Evolutionary conservation across 306 rosid genomes (phyloP).

Genomic region (Cyamopsis tetragonoloba): DNA sequence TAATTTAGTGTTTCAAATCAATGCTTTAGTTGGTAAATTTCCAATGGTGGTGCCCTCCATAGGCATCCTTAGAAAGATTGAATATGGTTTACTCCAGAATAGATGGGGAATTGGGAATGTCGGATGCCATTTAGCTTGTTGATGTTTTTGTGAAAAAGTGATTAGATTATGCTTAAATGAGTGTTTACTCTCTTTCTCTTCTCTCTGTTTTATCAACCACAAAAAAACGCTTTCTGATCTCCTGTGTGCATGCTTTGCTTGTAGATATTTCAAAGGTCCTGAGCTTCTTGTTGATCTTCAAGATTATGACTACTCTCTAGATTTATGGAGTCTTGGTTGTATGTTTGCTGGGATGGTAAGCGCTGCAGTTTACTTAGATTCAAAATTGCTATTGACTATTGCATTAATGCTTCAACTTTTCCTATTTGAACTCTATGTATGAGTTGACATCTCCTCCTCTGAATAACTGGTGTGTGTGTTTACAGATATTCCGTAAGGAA

Average conservation of each 20-base stretch:
- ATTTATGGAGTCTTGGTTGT: constrained; percentile 95
- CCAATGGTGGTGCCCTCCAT: background rate
- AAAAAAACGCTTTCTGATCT: background rate
- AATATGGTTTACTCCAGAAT: constrained; percentile 6
- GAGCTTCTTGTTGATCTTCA: constrained; percentile 97
- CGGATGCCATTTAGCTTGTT: background rate
- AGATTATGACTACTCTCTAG: constrained; percentile 91
- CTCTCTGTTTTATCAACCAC: background rate
- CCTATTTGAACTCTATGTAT: constrained; percentile 10
- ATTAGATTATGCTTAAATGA: background rate
- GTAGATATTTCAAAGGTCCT: constrained; percentile 94
- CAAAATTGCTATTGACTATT: background rate
- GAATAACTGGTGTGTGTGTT: constrained; percentile 40
- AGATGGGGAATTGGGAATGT: too few relatives aligned
- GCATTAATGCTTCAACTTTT: background rate
- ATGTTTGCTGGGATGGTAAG: constrained; percentile 98
- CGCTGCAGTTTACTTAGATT: background rate
- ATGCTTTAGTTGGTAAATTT: background rate
- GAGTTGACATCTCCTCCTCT: constrained; percentile 24
- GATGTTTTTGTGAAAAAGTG: background rate
- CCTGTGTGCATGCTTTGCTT: constrained; percentile 10
- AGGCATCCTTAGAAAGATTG: background rate
- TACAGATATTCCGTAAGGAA: constrained; percentile 92
- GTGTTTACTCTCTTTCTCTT: background rate
- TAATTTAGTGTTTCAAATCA: background rate